phyloP scores from a whole-genome alignment of 495 filamentous ascomycete species.

The Articulospora tetracladia region DNA sequence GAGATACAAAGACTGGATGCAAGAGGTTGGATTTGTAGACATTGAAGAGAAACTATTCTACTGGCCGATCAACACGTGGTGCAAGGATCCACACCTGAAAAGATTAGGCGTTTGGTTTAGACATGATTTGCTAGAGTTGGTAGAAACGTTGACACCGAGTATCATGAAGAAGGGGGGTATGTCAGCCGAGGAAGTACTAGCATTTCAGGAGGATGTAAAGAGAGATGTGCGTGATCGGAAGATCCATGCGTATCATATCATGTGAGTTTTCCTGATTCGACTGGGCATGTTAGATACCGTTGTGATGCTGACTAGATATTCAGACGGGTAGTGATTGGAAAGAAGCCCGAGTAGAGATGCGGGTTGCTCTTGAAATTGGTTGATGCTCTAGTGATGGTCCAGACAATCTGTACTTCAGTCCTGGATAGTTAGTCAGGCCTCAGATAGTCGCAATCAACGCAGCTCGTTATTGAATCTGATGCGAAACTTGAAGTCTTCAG shows the following conservation, averaged over 20 bases:
- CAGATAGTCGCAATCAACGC: too few relatives aligned
- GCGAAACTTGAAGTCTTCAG: too few relatives aligned
- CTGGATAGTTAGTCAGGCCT: too few relatives aligned
- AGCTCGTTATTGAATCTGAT: too few relatives aligned
- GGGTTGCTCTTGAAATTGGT: too few relatives aligned
- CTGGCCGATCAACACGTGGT: conserved; percentile 39
- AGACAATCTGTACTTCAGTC: too few relatives aligned
- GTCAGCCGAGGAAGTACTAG: conserved; percentile 23
- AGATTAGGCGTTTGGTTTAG: conserved; percentile 34
- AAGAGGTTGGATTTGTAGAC: conserved; percentile 31
- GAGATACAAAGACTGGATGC: conserved; percentile 24
- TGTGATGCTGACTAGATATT: too few relatives aligned
- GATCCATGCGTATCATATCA: conserved; percentile 20
- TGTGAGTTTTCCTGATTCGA: too few relatives aligned
- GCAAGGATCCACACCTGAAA: conserved; percentile 35
- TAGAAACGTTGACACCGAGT: too few relatives aligned
- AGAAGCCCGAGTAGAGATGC: neutral
- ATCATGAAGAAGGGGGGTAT: neutral
- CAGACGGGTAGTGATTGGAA: neutral
- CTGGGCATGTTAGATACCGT: too few relatives aligned
- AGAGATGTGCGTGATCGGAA: conserved; percentile 21
- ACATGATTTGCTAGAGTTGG: conserved; percentile 3
- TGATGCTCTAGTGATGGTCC: too few relatives aligned
- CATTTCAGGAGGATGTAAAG: conserved; percentile 16
- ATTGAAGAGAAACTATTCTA: conserved; percentile 22